Conservation (phyloP, 179 eudicot species). For the Heliamphora pulchella region DNA sequence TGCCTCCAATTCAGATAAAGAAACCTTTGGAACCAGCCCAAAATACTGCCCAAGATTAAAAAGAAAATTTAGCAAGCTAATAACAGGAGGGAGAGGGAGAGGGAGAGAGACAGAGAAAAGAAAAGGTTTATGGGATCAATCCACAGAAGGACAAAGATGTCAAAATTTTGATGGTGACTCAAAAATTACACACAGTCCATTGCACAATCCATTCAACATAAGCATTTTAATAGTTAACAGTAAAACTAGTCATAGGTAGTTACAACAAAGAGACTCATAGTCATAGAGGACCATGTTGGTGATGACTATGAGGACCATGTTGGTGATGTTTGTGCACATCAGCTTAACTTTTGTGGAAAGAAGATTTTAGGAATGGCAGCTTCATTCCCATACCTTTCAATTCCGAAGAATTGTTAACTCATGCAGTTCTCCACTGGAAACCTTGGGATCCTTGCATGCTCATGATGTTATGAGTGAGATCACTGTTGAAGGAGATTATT, state of each 20-base stretch:
- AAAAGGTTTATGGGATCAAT: neutral
- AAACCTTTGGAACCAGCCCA: slow-evolving; percentile 36
- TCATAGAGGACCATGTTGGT: too few relatives aligned
- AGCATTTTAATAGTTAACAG: neutral
- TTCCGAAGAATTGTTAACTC: neutral
- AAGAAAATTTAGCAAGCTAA: neutral
- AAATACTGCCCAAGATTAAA: slow-evolving; percentile 28
- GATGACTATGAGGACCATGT: neutral
- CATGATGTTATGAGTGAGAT: too few relatives aligned
- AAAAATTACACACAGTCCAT: neutral
- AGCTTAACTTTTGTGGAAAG: neutral
- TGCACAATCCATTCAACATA: neutral
- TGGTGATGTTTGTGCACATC: neutral
- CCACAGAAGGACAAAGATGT: neutral
- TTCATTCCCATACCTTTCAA: neutral
- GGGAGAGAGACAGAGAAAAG: neutral
- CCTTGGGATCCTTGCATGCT: neutral
- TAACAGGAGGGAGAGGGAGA: neutral
- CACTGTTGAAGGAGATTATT: too few relatives aligned
- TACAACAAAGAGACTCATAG: too few relatives aligned
- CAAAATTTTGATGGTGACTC: neutral
- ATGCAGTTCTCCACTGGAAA: neutral
- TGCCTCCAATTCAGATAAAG: slow-evolving; percentile 36
- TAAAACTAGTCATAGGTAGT: neutral
- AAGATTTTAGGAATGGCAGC: neutral